Base-by-base conservation (phyloP, 495 filamentous ascomycete species). In the Parachaetomium inaequale region DNA sequence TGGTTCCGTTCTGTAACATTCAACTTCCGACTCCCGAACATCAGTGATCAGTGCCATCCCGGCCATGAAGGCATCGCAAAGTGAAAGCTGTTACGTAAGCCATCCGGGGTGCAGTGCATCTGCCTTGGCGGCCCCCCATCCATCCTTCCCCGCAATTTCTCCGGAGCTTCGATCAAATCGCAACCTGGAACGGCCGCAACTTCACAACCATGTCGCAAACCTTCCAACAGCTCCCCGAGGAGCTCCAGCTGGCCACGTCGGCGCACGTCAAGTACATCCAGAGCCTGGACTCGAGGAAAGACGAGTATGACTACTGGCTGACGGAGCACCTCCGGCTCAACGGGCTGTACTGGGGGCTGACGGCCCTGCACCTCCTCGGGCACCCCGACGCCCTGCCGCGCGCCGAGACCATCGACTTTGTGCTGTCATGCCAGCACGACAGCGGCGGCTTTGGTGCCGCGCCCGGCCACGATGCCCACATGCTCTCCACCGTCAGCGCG, bases 291-390 rank as follows among this genome's bases (percentile, higher is more conserved):
- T 92, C 86, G 55, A 89, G 88, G 64, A 90, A 88, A 76, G 92
- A 97, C 76, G 91, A 96, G 71, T 85, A 96, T 61, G 92, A 97
- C 72, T 98, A 98, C 77, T 96, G 92, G 87, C 82, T 97, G 65
- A 98, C 95, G 7, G 92, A 97, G 75, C 94, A 98, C 70, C 85
- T 98, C 56, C 90, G 94, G 50, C 79, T 98, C 34, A 96, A 92
- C 71, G 94, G 94, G 34, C 82, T 98, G 38, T 98, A 98, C 75
- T 98, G 94, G 94, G 94, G 95, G 28, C 78, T 98, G 58, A 93
- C 85, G 3, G 88, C 93, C 15, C 82, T 98, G 8, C 88, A 96
- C 77, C 81, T 98, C 17, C 85, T 98, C 43, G 84, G 86, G 51
- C 86, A 84, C 55, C 90, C 92, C 7, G 82, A 93, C 36, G 90